Evolutionary conservation across 192 early-diverging fungal genomes (phyloP).

Genomic region (Diversispora epigaea): DNA sequence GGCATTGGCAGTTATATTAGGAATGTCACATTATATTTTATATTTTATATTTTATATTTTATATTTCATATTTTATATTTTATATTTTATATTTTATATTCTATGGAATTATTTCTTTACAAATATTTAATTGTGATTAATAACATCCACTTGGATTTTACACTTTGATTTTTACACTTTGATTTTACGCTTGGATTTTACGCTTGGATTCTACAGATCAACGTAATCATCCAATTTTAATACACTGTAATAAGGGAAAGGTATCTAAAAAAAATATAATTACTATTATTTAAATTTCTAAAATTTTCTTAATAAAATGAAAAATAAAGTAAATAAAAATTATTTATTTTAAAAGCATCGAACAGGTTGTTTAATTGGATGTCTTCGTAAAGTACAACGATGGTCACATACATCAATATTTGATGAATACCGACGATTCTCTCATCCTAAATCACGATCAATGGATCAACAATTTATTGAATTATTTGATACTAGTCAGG

Average conservation of each 20-base stretch:
- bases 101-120: constrained; percentile 28
- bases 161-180: constrained; percentile 26
- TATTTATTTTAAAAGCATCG: constrained; percentile 63
- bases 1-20: constrained; percentile 55
- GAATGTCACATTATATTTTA: constrained; percentile 17
- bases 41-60: neutral
- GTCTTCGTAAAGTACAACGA: constrained; percentile 88
- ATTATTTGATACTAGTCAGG: constrained; percentile 69
- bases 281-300: constrained; percentile 18
- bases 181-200: constrained; percentile 39
- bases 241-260: constrained; percentile 98
- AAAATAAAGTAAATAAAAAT: no score
- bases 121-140: constrained; percentile 28
- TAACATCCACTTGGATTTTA: constrained; percentile 27
- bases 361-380: constrained; percentile 95
- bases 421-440: constrained; percentile 94
- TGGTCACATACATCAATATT: constrained; percentile 97
- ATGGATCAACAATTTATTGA: constrained; percentile 90
- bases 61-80: neutral
- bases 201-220: constrained; percentile 55
- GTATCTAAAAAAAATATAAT: constrained; percentile 35
- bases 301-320: neutral
- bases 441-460: constrained; percentile 77
- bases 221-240: constrained; percentile 80
- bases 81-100: neutral